These are phyloP conservation scores for Adansonia rubrostipa DNA, from an alignment of 441 rosid species.

Conservation along the genomic window DNA sequence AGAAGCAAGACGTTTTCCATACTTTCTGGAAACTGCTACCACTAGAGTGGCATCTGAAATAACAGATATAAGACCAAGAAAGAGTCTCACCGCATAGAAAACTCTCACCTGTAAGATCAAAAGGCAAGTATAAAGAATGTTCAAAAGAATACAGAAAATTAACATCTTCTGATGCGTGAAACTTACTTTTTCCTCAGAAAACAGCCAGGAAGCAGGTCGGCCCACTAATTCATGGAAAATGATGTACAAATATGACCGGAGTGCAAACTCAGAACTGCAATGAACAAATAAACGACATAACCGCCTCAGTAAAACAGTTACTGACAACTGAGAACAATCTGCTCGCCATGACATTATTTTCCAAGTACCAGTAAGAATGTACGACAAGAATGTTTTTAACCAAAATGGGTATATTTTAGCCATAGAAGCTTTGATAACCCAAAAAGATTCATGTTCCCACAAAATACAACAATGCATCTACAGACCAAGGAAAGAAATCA, in stretches of 20 bases:
- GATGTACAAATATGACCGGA: conserved; percentile 83
- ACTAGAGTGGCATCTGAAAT: conserved; percentile 79
- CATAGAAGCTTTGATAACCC: background rate
- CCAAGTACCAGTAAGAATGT: background rate
- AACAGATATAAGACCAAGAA: conserved; percentile 83
- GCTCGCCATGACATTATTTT: conserved; percentile 4
- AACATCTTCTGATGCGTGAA: conserved; percentile 21
- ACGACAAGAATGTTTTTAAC: background rate
- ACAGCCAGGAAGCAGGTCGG: conserved; percentile 81
- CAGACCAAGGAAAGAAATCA: background rate
- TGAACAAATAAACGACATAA: conserved; percentile 21
- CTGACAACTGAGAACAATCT: background rate
- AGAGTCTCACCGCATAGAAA: conserved; percentile 90
- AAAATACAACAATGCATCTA: background rate
- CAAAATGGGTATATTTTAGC: background rate
- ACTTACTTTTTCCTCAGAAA: conserved; percentile 78
- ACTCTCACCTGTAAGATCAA: conserved; percentile 64
- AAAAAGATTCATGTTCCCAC: background rate
- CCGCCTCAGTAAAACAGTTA: conserved; percentile 10
- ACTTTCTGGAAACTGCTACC: conserved; percentile 85
- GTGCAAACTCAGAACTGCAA: conserved; percentile 91
- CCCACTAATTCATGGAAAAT: conserved; percentile 81
- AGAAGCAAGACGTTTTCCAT: conserved; percentile 87
- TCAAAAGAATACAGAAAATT: conserved; percentile 5
- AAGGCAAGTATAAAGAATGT: background rate